Evolutionary conservation across 345 rosid species (phyloP).

Genomic region (Brassica incana): DNA sequence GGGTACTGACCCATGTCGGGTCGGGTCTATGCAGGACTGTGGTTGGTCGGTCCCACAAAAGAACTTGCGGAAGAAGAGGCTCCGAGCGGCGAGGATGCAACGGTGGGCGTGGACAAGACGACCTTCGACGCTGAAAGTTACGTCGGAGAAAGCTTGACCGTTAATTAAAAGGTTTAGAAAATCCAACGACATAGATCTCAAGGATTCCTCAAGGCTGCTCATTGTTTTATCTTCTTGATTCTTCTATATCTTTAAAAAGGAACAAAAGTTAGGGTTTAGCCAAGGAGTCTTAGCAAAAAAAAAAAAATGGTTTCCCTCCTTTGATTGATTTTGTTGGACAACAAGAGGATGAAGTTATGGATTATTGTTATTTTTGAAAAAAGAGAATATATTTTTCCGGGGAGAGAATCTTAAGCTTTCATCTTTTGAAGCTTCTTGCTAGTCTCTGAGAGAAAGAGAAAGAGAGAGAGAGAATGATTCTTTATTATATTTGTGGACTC

Average conservation of each 20-base stretch:
- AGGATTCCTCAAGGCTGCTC: constrained; percentile 72
- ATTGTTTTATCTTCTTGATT: neutral
- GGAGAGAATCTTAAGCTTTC: neutral
- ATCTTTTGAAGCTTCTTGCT: constrained; percentile 27
- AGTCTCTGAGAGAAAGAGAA: neutral
- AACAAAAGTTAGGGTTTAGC: constrained; percentile 31
- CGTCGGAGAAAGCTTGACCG: constrained; percentile 99
- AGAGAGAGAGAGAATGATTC: constrained; percentile 49
- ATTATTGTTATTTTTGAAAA: neutral
- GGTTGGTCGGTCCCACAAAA: constrained; percentile 84
- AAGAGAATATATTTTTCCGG: neutral
- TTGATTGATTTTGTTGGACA: constrained; percentile 5
- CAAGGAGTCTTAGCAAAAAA: neutral
- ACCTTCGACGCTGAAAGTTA: constrained; percentile 97
- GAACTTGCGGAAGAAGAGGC: constrained; percentile 89
- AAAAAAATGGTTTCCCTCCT: neutral
- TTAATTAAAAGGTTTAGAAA: constrained; percentile 89
- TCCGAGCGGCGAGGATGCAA: constrained; percentile 93
- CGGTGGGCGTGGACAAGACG: constrained; percentile 95
- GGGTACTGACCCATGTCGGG: constrained; percentile 39
- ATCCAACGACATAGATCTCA: constrained; percentile 91
- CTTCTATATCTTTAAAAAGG: neutral
- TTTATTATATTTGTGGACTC: constrained; percentile 37
- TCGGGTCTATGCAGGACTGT: constrained; percentile 50
- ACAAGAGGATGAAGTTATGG: neutral